Evolutionary conservation across 23 red algal species (phyloP).

Genomic region (Gracilaria domingensis): DNA sequence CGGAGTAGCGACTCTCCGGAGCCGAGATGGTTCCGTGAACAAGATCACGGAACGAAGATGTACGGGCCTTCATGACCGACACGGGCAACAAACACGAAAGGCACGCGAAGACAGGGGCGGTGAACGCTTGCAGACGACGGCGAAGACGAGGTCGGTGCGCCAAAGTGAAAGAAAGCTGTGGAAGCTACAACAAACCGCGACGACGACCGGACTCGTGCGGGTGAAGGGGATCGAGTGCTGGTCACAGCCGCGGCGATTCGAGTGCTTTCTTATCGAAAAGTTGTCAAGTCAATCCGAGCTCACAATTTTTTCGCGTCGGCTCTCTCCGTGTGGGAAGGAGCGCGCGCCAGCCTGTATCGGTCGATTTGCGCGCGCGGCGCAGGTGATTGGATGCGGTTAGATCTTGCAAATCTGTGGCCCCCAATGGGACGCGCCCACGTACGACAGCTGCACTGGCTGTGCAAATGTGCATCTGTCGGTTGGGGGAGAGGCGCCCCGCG

Average conservation of each 20-base stretch:
- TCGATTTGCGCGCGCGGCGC: not conserved
- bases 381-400: not conserved
- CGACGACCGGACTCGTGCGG: too few species aligned
- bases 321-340: not conserved
- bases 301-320: not conserved
- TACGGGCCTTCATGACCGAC: constrained; percentile 75
- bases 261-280: not conserved
- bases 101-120: not conserved
- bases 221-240: too few species aligned
- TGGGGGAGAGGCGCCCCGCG: not conserved
- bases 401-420: not conserved
- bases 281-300: not conserved
- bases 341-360: not conserved
- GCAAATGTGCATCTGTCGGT: constrained; percentile 4
- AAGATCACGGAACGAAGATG: constrained; percentile 81
- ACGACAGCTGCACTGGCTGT: not conserved
- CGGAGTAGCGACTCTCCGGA: constrained; percentile 85
- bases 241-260: too few species aligned
- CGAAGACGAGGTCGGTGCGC: not conserved
- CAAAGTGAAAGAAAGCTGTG: too few species aligned
- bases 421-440: not conserved
- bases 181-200: too few species aligned
- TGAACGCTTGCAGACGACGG: not conserved
- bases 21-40: constrained; percentile 85
- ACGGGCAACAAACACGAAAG: not conserved